phyloP scores from a whole-genome alignment of 2,329 filamentous ascomycete genomes.

The Neoarthrinium moseri region DNA sequence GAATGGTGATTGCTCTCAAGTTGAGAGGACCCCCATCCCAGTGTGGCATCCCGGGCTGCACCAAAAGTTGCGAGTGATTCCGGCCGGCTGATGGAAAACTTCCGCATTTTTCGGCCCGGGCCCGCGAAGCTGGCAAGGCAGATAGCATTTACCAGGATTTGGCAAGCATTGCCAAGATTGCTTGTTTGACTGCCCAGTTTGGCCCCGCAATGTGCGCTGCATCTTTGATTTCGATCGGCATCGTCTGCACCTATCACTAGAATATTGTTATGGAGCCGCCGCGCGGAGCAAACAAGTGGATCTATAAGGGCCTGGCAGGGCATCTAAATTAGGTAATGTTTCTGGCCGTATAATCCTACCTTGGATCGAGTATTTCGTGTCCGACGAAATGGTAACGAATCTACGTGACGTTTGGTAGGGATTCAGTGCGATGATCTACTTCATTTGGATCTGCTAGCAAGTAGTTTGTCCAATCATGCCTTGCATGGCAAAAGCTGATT shows the following conservation, averaged over 20 bases:
- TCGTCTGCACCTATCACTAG: background rate
- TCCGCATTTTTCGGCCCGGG: slow-evolving; percentile 2
- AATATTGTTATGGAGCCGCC: background rate
- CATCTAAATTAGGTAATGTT: slow-evolving; percentile 1
- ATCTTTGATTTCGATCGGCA: background rate
- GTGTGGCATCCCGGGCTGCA: too few relatives aligned
- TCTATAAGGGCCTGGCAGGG: background rate
- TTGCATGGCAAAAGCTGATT: too few relatives aligned
- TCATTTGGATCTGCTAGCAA: too few relatives aligned
- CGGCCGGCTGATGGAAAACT: slow-evolving; percentile 1
- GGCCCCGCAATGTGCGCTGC: background rate
- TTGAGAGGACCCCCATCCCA: too few relatives aligned
- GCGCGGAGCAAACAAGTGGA: background rate
- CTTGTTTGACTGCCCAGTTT: background rate
- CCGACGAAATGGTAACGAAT: too few relatives aligned
- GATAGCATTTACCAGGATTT: background rate
- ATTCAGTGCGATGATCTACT: too few relatives aligned
- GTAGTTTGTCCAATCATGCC: too few relatives aligned
- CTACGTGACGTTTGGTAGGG: too few relatives aligned
- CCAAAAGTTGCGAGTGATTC: background rate
- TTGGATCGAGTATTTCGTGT: background rate
- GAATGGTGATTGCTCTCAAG: too few relatives aligned
- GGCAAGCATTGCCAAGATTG: background rate
- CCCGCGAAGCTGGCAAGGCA: slow-evolving; percentile 4
- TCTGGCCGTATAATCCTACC: background rate